Evolutionary conservation across 495 filamentous ascomycete genomes (phyloP).

Genomic region (Xylaria telfairii): DNA sequence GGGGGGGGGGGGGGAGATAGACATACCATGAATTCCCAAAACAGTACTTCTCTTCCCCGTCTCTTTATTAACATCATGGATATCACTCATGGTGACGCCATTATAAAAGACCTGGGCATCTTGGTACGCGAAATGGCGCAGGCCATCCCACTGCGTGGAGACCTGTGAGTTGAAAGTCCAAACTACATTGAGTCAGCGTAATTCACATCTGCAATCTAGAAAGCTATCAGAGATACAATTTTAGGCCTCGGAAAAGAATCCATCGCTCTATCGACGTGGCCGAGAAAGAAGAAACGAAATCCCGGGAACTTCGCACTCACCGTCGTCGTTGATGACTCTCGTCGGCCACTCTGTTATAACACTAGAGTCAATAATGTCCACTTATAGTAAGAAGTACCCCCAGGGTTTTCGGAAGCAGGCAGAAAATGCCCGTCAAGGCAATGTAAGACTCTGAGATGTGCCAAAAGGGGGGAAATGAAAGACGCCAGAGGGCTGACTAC

Average conservation of each 20-base stretch:
- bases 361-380: too few species aligned
- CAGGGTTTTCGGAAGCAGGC: too few species aligned
- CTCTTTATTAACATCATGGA: constrained; percentile 47
- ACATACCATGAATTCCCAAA: constrained; percentile 59
- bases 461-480: too few species aligned
- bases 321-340: constrained; percentile 61
- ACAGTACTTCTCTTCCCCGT: constrained; percentile 44
- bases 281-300: not conserved
- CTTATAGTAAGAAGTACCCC: too few species aligned
- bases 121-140: constrained; percentile 60
- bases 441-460: too few species aligned
- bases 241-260: too few species aligned
- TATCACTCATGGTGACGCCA: constrained; percentile 61
- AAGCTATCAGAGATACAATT: not conserved
- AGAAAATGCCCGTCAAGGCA: too few species aligned
- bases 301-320: not conserved
- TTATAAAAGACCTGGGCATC: constrained; percentile 64
- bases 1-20: not conserved
- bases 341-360: too few species aligned
- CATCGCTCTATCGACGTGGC: not conserved
- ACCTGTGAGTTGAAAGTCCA: constrained; percentile 68
- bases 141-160: constrained; percentile 51
- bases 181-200: too few species aligned
- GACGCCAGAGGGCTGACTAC: too few species aligned
- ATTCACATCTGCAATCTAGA: too few species aligned